phyloP scores from a whole-genome alignment of 2,329 filamentous ascomycete species.

The Lachnellula subtilissima region DNA sequence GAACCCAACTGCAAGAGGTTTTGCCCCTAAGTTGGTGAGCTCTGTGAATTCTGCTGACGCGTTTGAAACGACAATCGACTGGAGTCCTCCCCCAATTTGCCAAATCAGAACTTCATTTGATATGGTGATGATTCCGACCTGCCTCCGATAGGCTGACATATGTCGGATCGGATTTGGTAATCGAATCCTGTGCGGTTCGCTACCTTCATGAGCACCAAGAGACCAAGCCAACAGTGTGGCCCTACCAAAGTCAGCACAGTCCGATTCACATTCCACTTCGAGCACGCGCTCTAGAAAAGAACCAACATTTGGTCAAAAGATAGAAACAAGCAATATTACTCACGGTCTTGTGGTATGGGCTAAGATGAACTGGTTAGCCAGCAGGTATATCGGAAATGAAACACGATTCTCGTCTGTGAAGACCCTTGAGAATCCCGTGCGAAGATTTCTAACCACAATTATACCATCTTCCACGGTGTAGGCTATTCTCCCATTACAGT shows the following conservation, averaged over 20 bases:
- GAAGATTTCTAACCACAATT: constrained; percentile 14
- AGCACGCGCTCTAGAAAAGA: too few relatives aligned
- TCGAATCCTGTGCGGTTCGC: constrained; percentile 1
- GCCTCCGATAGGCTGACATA: constrained; percentile 8
- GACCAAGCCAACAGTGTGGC: constrained; percentile 11
- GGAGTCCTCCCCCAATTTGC: constrained; percentile 13
- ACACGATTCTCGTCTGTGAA: constrained; percentile 9
- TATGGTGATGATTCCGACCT: constrained; percentile 16
- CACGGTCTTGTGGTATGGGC: constrained; percentile 5
- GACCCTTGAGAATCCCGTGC: neutral
- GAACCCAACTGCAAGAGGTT: neutral
- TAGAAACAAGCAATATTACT: neutral
- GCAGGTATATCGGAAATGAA: constrained; percentile 9
- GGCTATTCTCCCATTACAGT: constrained; percentile 23
- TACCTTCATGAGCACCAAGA: neutral
- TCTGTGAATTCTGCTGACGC: neutral
- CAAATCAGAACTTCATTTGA: constrained; percentile 18
- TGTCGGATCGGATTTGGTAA: constrained; percentile 5
- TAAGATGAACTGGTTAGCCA: constrained; percentile 19
- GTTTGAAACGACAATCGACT: constrained; percentile 1
- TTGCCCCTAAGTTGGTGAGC: neutral
- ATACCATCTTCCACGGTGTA: neutral
- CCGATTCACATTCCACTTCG: neutral
- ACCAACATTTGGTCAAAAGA: neutral
- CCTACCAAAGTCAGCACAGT: neutral